These are phyloP conservation scores for Luffa aegyptiaca DNA, from an alignment of 306 rosid genomes.

Conservation along the genomic window DNA sequence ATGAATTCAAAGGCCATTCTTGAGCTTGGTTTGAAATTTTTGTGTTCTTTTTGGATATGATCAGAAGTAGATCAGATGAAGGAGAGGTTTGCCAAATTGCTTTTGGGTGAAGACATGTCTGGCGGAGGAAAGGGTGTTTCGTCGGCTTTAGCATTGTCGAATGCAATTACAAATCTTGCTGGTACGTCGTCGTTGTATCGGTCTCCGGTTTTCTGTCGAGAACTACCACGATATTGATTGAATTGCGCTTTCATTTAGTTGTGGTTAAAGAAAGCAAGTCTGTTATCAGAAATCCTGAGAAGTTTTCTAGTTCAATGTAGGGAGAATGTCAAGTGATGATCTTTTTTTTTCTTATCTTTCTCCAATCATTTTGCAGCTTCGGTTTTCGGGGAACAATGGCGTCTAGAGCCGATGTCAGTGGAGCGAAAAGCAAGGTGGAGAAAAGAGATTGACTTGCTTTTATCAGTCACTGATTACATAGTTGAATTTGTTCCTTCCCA, in stretches of 20 bases:
- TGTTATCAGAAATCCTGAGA: not conserved
- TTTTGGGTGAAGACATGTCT: conserved; percentile 97
- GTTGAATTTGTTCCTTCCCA: conserved; percentile 91
- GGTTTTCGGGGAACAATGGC: conserved; percentile 77
- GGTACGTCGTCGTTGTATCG: conserved; percentile 27
- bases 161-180: conserved; percentile 93
- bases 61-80: conserved; percentile 90
- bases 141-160: conserved; percentile 93
- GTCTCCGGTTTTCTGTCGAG: not conserved
- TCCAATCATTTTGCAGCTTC: conserved; percentile 49
- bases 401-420: conserved; percentile 70
- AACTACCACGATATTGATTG: not conserved
- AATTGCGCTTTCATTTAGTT: not conserved
- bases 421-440: conserved; percentile 82
- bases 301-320: not conserved
- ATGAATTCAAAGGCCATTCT: not conserved
- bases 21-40: not conserved
- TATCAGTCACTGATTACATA: conserved; percentile 65
- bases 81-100: conserved; percentile 85
- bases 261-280: not conserved
- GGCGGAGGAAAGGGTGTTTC: conserved; percentile 99
- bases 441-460: conserved; percentile 83
- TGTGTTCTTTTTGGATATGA: conserved; percentile 20
- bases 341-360: not conserved
- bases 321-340: not conserved